Base-by-base conservation (phyloP, 2,329 filamentous ascomycete genomes). In the Fusarium sp. region DNA sequence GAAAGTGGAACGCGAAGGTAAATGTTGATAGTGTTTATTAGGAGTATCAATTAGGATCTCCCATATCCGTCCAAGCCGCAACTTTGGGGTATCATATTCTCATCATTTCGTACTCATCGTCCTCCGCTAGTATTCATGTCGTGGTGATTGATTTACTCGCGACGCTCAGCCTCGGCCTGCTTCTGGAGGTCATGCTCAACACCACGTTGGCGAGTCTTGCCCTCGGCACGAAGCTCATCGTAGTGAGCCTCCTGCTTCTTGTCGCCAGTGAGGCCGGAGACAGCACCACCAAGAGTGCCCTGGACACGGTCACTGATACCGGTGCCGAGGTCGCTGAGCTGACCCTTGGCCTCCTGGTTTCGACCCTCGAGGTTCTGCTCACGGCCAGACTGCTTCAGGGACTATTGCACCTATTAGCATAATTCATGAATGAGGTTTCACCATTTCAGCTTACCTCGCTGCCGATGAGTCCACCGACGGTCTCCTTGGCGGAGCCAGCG, bases 201-300 rank as follows among this genome's bases (percentile, higher is more conserved):
- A 49, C 93, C 92, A 21, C 93, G 88, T 86, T 97, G 92, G 76
- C 88, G 85, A 21, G 92, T 92, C 89, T 96, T 97, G 69, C 94
- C 94, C 69, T 88, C 82, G 74, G 96, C 93, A 76, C 96, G 93
- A 80, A 91, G 83, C 71, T 85, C 78, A 78, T 92, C 84, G 76
- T 89, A 92, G 77, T 89, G 87, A 47, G 83, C 79, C 84, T 94
- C 85, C 63, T 88, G 88, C 28, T 83, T 79, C 47, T 84, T 82
- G 77, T 97, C 90, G 20, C 94, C 94, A 4, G 89, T 92, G 16
- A 97, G 56, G 26, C 88, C 87, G n/a, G 93, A 88, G 29, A 92
- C 84, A 2, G 91, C 89, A 38, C 88, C 85, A 2, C 93, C 93
- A 7, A 97, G 72, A 3, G 91, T 84, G 13, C 94, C 94, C 43